A percentile compares a stretch with the other conserved stretches of the same genome.
These are phyloP conservation scores for Hevea brasiliensis DNA, from an alignment of 345 rosid species.

Conservation along the genomic window DNA sequence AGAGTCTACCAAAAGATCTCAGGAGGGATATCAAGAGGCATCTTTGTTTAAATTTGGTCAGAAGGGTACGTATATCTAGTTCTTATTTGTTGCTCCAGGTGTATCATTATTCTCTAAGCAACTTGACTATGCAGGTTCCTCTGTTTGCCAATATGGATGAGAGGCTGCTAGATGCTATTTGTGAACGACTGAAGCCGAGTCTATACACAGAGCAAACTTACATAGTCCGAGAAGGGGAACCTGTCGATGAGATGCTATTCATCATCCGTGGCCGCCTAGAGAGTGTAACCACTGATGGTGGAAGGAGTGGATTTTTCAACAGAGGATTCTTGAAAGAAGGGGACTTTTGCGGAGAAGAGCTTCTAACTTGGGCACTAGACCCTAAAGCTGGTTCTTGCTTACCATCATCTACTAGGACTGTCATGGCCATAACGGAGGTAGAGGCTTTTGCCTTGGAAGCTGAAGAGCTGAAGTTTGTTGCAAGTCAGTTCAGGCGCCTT, in stretches of 20 bases:
- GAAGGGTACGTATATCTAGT: slow-evolving; percentile 55
- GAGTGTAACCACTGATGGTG: slow-evolving; percentile 89
- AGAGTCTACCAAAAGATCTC: slow-evolving; percentile 81
- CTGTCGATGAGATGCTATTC: slow-evolving; percentile 85
- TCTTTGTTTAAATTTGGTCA: slow-evolving; percentile 77
- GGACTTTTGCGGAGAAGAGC: slow-evolving; percentile 79
- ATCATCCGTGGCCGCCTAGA: slow-evolving; percentile 78
- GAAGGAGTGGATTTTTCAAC: slow-evolving; percentile 84
- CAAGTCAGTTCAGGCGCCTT: slow-evolving; percentile 81
- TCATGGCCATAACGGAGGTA: slow-evolving; percentile 66
- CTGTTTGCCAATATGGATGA: slow-evolving; percentile 88
- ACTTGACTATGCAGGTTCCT: slow-evolving; percentile 52
- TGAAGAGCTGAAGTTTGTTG: slow-evolving; percentile 84
- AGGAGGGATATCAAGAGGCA: slow-evolving; percentile 86
- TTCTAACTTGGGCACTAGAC: slow-evolving; percentile 76
- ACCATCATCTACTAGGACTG: slow-evolving; percentile 68
- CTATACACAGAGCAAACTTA: slow-evolving; percentile 68
- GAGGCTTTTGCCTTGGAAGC: slow-evolving; percentile 87
- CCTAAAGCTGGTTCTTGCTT: slow-evolving; percentile 61
- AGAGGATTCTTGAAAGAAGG: slow-evolving; percentile 70
- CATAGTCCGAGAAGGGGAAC: slow-evolving; percentile 84
- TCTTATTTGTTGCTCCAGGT: neutral
- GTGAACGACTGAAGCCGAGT: slow-evolving; percentile 85
- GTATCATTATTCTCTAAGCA: neutral
- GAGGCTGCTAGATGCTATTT: slow-evolving; percentile 75